Base-by-base conservation (phyloP, 2,329 filamentous ascomycete genomes). In the Polytolypa hystricis region DNA sequence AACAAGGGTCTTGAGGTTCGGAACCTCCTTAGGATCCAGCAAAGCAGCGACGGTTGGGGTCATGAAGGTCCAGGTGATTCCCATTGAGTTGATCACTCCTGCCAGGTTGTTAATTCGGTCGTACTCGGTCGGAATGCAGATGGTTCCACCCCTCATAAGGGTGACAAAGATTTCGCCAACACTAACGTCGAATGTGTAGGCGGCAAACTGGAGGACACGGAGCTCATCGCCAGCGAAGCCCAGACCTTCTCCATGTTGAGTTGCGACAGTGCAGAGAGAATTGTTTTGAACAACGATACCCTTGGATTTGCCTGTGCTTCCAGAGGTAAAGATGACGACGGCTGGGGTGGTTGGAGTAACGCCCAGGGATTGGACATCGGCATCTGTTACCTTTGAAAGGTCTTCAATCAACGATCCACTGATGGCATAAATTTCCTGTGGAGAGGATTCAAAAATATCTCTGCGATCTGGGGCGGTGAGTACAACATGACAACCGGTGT, bases 11-110 rank as follows among this genome's bases (percentile, higher is more conserved):
- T 77, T 60, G 0, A 93, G 81, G 2, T 54, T 60, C 0, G 84
- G 84, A 0, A 87, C 77, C 26, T 78, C 77, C 1, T 58, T 44
- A 0, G 84, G 81, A 25, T 77, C 60, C 4, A 93, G 61, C 11
- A 91, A 63, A 2, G 81, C 75, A 11, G 85, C 85, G 1, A 93
- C 81, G 0, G 84, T 91, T 1, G 86, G 82, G 0, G 86, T 93
- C 55, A 93, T 68, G 48, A 83, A 87, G 14, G 94, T 67, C 57
- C 93, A 85, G 0, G 84, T 93, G 21, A 86, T 68, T 0, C 61
- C 49, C 15, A 93, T 59, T 1, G 63, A 51, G n/a, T 66, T 65
- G 25, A 78, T 71, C 1, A 61, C 62, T 0, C 59, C 60, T 1
- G 62, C 58, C 9, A 77, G 62, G 36, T 74, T 63, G 35, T 66